Percentiles rank a stretch among this genome's conserved stretches.
These are phyloP conservation scores for Fusarium nelsonii DNA, from an alignment of 2,329 filamentous ascomycete genomes.

Conservation along the genomic window DNA sequence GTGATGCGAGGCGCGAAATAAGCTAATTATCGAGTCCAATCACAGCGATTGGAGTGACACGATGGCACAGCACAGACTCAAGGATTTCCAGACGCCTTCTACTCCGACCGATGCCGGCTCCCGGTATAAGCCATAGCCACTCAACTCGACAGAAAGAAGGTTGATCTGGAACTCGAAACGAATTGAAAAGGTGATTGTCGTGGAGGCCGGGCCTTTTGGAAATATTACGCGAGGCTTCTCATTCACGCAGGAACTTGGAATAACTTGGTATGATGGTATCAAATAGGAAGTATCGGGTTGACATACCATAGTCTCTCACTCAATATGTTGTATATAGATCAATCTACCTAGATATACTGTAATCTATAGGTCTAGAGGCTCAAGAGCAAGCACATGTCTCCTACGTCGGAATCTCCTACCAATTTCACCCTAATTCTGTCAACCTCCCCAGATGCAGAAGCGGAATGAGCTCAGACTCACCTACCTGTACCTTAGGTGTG, in stretches of 20 bases:
- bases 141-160: background rate
- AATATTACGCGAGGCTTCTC: slow-evolving; percentile 10
- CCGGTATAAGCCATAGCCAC: slow-evolving; percentile 25
- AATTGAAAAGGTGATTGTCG: background rate
- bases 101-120: slow-evolving; percentile 42
- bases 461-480: slow-evolving; percentile 4
- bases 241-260: background rate
- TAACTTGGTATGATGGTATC: background rate
- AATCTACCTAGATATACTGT: background rate
- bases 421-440: slow-evolving; percentile 1
- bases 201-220: slow-evolving; percentile 22
- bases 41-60: slow-evolving; percentile 6
- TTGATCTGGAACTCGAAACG: slow-evolving; percentile 9
- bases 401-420: slow-evolving; percentile 17
- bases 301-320: background rate
- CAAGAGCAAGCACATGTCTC: background rate
- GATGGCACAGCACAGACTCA: slow-evolving; percentile 17
- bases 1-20: slow-evolving; percentile 28
- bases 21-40: slow-evolving; percentile 36
- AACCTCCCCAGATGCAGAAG: slow-evolving; percentile 1
- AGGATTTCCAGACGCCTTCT: slow-evolving; percentile 2
- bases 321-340: background rate
- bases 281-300: background rate
- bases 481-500: background rate
- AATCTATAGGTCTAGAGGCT: background rate